phyloP scores from a whole-genome alignment of 306 rosid genomes.

The Trifolium repens region DNA sequence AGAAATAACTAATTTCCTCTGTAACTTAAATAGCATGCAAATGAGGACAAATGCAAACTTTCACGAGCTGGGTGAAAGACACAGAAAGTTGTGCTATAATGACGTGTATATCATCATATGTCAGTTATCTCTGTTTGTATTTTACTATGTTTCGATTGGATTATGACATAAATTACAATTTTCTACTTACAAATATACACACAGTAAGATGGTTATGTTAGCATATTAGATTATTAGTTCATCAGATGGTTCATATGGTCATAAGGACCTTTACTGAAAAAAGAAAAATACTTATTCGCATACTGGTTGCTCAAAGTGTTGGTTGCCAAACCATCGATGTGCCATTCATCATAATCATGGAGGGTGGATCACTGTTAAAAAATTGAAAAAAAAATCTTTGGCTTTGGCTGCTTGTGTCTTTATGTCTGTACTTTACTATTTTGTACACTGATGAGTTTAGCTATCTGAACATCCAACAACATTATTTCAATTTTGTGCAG shows the following conservation, averaged over 20 bases:
- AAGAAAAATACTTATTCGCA: not conserved
- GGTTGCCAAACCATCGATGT: not conserved
- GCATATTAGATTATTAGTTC: not conserved
- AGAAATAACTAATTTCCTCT: not conserved
- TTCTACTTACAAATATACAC: not conserved
- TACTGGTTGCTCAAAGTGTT: not conserved
- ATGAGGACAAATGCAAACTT: not conserved
- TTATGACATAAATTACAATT: not conserved
- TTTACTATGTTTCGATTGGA: not conserved
- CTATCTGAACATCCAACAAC: slow-evolving; percentile 14
- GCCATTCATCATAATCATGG: slow-evolving; percentile 5
- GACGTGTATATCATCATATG: not conserved
- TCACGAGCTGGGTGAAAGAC: not conserved
- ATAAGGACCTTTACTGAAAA: not conserved
- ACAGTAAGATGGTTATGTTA: not conserved
- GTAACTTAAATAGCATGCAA: not conserved
- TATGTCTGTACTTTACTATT: slow-evolving; percentile 9
- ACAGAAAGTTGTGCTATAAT: not conserved
- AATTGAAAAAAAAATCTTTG: slow-evolving; percentile 8
- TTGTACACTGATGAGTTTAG: not conserved
- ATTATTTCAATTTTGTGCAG: slow-evolving; percentile 46
- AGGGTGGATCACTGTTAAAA: slow-evolving; percentile 8
- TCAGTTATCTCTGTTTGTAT: not conserved
- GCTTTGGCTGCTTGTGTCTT: not conserved
- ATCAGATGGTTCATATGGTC: not conserved